These are phyloP conservation scores for Globisporangium yorkense DNA, from an alignment of 352 stramenopile species.

Conservation along the genomic window DNA sequence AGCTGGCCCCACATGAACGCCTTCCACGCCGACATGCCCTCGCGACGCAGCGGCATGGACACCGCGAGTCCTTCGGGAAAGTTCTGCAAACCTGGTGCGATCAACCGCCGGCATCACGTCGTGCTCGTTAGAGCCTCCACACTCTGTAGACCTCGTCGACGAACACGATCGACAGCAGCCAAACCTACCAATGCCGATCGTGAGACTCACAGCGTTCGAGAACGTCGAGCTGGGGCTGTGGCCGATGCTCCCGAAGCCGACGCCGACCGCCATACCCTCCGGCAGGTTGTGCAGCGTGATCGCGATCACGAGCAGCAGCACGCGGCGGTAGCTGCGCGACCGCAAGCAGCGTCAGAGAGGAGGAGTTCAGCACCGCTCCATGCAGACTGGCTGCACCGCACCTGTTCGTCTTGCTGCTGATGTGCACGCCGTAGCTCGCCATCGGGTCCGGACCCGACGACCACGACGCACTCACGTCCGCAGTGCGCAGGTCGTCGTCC, in stretches of 20 bases:
- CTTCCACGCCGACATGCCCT: constrained; percentile 76
- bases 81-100: constrained; percentile 66
- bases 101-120: no score
- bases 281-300: constrained; percentile 90
- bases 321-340: constrained; percentile 55
- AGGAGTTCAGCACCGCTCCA: not conserved
- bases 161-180: no score
- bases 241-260: constrained; percentile 85
- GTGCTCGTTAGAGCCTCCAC: no score
- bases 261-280: constrained; percentile 86
- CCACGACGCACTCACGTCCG: constrained; percentile 6
- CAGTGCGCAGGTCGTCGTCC: constrained; percentile 28
- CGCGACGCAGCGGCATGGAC: constrained; percentile 80
- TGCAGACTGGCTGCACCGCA: not conserved
- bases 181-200: constrained; percentile 66
- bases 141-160: no score
- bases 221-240: constrained; percentile 69
- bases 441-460: constrained; percentile 16
- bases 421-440: constrained; percentile 23
- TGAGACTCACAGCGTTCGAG: constrained; percentile 77
- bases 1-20: constrained; percentile 90
- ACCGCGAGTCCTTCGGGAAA: constrained; percentile 88
- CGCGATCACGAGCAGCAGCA: constrained; percentile 84
- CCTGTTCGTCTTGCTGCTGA: constrained; percentile 8
- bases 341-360: not conserved